phyloP scores from a whole-genome alignment of 2,329 filamentous ascomycete species.

The Neonectria ditissima region DNA sequence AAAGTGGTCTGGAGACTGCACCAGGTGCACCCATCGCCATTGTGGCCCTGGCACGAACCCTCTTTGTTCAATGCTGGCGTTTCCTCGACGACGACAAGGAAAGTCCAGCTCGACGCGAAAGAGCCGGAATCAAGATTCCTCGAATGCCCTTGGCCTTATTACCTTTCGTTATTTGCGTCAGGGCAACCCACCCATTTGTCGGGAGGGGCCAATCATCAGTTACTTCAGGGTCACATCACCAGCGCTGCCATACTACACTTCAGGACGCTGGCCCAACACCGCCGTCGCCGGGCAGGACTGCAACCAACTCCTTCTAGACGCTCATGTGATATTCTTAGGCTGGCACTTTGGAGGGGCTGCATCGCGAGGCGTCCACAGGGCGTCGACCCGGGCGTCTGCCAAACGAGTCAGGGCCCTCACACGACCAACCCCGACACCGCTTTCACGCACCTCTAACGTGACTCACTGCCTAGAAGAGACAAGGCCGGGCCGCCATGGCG shows the following conservation, averaged over 20 bases:
- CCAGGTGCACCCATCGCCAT: background rate
- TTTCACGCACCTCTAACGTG: conserved; percentile 20
- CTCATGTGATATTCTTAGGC: background rate
- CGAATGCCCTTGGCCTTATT: background rate
- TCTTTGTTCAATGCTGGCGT: background rate
- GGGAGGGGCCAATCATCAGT: background rate
- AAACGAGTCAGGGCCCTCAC: conserved; percentile 14
- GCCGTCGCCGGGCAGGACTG: background rate
- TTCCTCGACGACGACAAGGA: background rate
- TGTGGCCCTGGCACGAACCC: too few relatives aligned
- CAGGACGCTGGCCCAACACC: background rate
- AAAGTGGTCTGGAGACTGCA: background rate
- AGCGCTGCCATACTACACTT: background rate
- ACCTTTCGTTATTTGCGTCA: background rate
- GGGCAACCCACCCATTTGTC: background rate
- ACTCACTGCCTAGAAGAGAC: conserved; percentile 23
- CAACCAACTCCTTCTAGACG: background rate
- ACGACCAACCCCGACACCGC: conserved; percentile 13
- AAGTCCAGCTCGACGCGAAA: background rate
- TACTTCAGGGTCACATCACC: background rate
- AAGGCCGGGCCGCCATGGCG: background rate
- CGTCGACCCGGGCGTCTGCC: conserved; percentile 20
- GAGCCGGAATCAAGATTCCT: background rate
- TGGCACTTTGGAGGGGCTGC: background rate
- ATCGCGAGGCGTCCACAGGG: background rate